These are phyloP conservation scores for Penicillium digitatum DNA, from an alignment of 2,329 filamentous ascomycete species.

Conservation along the genomic window DNA sequence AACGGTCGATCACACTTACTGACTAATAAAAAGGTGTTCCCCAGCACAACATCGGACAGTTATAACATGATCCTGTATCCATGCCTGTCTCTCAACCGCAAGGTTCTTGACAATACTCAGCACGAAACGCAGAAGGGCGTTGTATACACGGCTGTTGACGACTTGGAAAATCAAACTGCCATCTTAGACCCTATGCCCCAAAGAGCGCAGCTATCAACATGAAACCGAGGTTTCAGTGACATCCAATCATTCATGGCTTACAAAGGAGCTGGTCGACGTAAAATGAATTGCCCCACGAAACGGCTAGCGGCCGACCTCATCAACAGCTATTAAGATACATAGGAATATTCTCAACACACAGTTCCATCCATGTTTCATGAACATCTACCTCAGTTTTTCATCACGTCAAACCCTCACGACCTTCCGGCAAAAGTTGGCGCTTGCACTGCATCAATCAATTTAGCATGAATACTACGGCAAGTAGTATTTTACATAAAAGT, in stretches of 20 bases:
- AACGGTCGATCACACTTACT: not conserved
- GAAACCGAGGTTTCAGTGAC: constrained; percentile 15
- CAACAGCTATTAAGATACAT: not conserved
- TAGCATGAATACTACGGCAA: not conserved
- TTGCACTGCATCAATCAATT: not conserved
- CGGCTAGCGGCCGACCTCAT: not conserved
- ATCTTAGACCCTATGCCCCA: constrained; percentile 7
- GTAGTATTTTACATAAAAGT: not conserved
- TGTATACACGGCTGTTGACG: constrained; percentile 5
- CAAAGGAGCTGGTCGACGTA: not conserved
- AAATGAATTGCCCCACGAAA: too few relatives aligned
- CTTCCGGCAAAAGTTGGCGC: not conserved
- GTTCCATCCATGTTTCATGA: not conserved
- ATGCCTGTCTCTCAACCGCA: not conserved
- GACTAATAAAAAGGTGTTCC: constrained; percentile 7
- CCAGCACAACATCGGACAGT: constrained; percentile 7
- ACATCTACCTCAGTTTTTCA: not conserved
- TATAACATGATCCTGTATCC: constrained; percentile 19
- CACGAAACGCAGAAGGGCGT: constrained; percentile 13
- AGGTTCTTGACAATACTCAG: constrained; percentile 14
- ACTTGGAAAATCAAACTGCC: constrained; percentile 8
- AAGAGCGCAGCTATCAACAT: constrained; percentile 13
- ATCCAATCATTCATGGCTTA: not conserved
- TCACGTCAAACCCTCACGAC: not conserved
- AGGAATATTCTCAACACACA: not conserved